phyloP scores from a whole-genome alignment of 2,329 filamentous ascomycete species.

The Fusarium pseudocircinatum region DNA sequence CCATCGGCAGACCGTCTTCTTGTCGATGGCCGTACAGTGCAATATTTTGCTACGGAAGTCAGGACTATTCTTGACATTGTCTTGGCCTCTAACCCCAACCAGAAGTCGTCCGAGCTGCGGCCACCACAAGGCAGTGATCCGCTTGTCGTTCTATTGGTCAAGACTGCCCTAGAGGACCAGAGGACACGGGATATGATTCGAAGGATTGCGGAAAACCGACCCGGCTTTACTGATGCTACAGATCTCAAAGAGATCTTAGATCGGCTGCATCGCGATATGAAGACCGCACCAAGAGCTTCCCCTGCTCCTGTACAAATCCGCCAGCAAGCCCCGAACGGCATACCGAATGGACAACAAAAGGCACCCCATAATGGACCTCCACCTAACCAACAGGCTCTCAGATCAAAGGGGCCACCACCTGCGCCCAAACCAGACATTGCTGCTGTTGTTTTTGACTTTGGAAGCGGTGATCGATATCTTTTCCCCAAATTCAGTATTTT shows the following conservation, averaged over 20 bases:
- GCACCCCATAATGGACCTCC: conserved; percentile 25
- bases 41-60: conserved; percentile 69
- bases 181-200: conserved; percentile 61
- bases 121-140: conserved; percentile 65
- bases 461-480: conserved; percentile 77
- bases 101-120: conserved; percentile 62
- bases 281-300: conserved; percentile 47
- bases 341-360: conserved; percentile 45
- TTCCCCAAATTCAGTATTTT: conserved; percentile 83
- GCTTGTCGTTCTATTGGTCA: conserved; percentile 66
- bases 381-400: conserved; percentile 62
- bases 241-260: conserved; percentile 65
- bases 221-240: conserved; percentile 61
- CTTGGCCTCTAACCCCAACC: conserved; percentile 65
- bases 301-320: conserved; percentile 43
- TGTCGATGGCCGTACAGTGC: conserved; percentile 65
- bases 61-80: conserved; percentile 67
- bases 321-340: conserved; percentile 45
- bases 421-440: conserved; percentile 67
- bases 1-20: conserved; percentile 65
- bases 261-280: conserved; percentile 55
- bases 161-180: conserved; percentile 64
- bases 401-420: conserved; percentile 68
- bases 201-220: conserved; percentile 62
- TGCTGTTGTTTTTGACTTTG: conserved; percentile 77